Base-by-base conservation (phyloP, 768 basidiomycete species). In the Tremella fuciformis region DNA sequence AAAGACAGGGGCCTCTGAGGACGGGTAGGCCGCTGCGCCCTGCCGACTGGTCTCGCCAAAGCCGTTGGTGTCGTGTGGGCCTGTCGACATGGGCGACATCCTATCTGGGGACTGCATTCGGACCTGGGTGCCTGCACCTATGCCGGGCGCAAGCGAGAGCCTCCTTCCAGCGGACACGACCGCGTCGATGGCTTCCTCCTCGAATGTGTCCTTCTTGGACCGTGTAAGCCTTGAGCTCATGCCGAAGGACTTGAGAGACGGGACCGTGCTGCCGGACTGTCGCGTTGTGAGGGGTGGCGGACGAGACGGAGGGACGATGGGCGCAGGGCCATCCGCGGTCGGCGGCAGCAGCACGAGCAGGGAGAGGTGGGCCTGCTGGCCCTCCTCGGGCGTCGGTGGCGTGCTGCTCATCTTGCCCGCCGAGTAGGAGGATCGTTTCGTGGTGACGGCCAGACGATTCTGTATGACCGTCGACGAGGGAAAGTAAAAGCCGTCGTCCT, bases 111-210 rank as follows among this genome's bases (percentile, higher is more conserved):
- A 18, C 18, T 38, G 41, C 34, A 50, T 13, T n/a, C 19, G 22
- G 13, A 54, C 53, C 21, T 61, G 55, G n/a, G 66, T 65, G 18
- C 71, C 71, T 3, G 50, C 53, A 8, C 68, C 71, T 19, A 73
- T 55, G 13, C 68, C 68, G 13, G 71, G 64, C 9, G 71, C 71
- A 13, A 73, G 51, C 58, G 63, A 65, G n/a, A 70, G 41, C 19
- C 71, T 60, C 25, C 70, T 51, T 24, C 62, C 55, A 13, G 60
- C 39, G 16, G 48, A 48, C 1, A 66, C 55, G 3, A 58, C 56
- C 19, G 55, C 50, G 13, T 61, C 55, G 13, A 48, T 52, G 16
- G 59, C 60, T 25, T 57, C 34, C 34, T 37, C 26, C n/a, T 26
- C 52, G 11, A 6, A 34, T 4, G 29, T 34, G 29, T 34, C 29